phyloP scores from a whole-genome alignment of 2,329 filamentous ascomycete genomes.

The Trichophyton rubrum region DNA sequence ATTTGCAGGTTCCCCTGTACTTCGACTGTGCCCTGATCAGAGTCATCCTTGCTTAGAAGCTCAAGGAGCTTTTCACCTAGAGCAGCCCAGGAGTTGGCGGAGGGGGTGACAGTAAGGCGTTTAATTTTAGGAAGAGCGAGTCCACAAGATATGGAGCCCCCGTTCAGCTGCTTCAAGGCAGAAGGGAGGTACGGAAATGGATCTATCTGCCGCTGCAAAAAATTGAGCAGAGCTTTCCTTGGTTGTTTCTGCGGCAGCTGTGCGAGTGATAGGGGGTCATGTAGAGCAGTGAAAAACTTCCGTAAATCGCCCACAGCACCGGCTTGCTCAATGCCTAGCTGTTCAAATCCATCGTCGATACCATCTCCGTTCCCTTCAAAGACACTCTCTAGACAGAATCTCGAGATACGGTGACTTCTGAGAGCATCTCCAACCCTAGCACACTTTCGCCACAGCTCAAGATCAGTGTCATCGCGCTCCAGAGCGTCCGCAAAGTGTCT shows the following conservation, averaged over 20 bases:
- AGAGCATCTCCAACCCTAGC: conserved; percentile 46
- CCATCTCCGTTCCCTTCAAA: conserved; percentile 49
- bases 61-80: conserved; percentile 39
- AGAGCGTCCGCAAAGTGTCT: conserved; percentile 48
- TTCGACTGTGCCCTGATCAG: conserved; percentile 14
- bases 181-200: conserved; percentile 38
- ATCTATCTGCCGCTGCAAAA: conserved; percentile 43
- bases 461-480: conserved; percentile 52
- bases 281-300: conserved; percentile 37
- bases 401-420: conserved; percentile 45
- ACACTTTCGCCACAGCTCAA: conserved; percentile 51
- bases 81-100: conserved; percentile 33
- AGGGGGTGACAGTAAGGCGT: conserved; percentile 28
- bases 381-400: conserved; percentile 52
- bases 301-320: conserved; percentile 42
- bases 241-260: conserved; percentile 40
- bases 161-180: neutral
- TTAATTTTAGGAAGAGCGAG: conserved; percentile 28
- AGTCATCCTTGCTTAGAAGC: conserved; percentile 30
- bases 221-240: conserved; percentile 40
- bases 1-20: conserved; percentile 25
- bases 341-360: conserved; percentile 40
- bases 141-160: conserved; percentile 11
- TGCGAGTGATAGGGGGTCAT: conserved; percentile 44
- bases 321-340: conserved; percentile 47